Evolutionary conservation across 768 basidiomycete species (phyloP).

Genomic region (Crucibulum laeve): DNA sequence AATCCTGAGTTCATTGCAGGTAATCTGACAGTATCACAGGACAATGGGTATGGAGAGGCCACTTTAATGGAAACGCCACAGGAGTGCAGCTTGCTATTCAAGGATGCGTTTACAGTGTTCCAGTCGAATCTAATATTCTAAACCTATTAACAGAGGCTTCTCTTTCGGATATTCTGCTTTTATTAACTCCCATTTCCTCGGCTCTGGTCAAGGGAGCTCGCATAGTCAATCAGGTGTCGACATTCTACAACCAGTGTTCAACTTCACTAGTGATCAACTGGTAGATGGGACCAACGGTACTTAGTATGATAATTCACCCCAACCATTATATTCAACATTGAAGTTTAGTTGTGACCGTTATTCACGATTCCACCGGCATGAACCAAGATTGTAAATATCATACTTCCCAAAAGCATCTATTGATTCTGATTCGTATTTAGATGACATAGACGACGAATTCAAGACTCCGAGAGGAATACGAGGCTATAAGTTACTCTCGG

Average conservation of each 20-base stretch:
- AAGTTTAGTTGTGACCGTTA: slow-evolving; percentile 23
- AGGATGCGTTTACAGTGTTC: slow-evolving; percentile 18
- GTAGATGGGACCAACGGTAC: slow-evolving; percentile 22
- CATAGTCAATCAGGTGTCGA: slow-evolving; percentile 27
- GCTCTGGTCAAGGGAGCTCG: slow-evolving; percentile 34
- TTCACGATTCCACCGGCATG: slow-evolving; percentile 31
- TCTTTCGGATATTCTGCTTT: slow-evolving; percentile 44
- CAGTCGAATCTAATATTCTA: neutral
- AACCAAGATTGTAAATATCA: slow-evolving; percentile 28
- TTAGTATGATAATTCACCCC: neutral
- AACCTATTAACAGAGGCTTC: slow-evolving; percentile 19
- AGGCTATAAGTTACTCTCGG: slow-evolving; percentile 48
- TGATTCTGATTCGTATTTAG: slow-evolving; percentile 7
- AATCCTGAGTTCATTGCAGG: neutral
- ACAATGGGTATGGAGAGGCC: slow-evolving; percentile 42
- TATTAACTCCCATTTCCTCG: slow-evolving; percentile 36
- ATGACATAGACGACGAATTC: slow-evolving; percentile 31
- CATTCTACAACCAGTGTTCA: slow-evolving; percentile 25
- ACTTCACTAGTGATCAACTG: slow-evolving; percentile 27
- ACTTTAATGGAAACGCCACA: slow-evolving; percentile 36
- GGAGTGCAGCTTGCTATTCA: slow-evolving; percentile 35
- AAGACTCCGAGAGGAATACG: slow-evolving; percentile 68
- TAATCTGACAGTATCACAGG: slow-evolving; percentile 9
- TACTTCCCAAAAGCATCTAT: neutral
- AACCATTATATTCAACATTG: neutral